A percentile compares a stretch with the other conserved stretches of the same genome.
These are phyloP conservation scores for Acer negundo DNA, from an alignment of 345 rosid genomes.

Conservation along the genomic window DNA sequence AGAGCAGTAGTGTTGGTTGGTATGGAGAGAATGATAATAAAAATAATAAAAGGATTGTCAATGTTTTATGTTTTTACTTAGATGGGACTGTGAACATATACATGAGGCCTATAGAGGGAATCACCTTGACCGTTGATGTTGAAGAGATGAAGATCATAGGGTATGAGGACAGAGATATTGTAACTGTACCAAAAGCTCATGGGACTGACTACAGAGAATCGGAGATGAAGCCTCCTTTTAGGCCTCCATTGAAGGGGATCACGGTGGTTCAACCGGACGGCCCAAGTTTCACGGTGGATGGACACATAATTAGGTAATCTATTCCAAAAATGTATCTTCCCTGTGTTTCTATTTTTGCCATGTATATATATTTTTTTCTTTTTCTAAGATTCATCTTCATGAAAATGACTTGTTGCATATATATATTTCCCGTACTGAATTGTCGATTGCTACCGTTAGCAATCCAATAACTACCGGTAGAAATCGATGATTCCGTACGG, in stretches of 20 bases:
- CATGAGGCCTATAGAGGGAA: constrained; percentile 42
- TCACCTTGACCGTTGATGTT: constrained; percentile 35
- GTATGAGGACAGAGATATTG: constrained; percentile 22
- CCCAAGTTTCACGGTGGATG: constrained; percentile 41
- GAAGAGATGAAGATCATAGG: constrained; percentile 33
- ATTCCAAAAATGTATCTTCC: neutral
- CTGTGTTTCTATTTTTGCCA: too few species aligned
- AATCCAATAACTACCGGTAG: too few species aligned
- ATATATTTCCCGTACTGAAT: too few species aligned
- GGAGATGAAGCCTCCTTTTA: constrained; percentile 22
- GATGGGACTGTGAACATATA: constrained; percentile 41
- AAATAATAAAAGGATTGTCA: constrained; percentile 30
- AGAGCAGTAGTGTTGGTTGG: constrained; percentile 35
- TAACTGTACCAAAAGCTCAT: constrained; percentile 39
- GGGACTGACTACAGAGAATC: constrained; percentile 48
- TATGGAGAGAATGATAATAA: constrained; percentile 20
- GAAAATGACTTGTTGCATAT: neutral
- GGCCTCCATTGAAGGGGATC: constrained; percentile 25
- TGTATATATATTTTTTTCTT: too few species aligned
- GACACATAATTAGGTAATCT: constrained; percentile 31
- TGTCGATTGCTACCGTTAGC: too few species aligned
- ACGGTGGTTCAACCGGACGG: constrained; percentile 40
- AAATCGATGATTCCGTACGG: too few species aligned
- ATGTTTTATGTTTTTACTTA: constrained; percentile 33
- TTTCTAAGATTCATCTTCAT: neutral